phyloP scores from a whole-genome alignment of 306 rosid genomes.

The Begonia loranthoides region DNA sequence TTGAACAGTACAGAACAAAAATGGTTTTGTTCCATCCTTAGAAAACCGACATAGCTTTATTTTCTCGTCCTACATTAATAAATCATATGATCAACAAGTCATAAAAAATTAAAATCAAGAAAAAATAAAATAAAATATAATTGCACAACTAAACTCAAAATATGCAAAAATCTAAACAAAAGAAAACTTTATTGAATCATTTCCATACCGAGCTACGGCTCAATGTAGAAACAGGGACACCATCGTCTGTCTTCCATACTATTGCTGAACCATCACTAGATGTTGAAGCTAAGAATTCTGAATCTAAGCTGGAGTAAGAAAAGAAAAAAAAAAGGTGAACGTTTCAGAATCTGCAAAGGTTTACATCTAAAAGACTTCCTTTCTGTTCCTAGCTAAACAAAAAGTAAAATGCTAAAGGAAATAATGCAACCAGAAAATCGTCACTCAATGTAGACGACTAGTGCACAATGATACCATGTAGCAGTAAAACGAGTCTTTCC shows the following conservation, averaged over 20 bases:
- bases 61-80: slow-evolving; percentile 49
- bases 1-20: slow-evolving; percentile 63
- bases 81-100: too few relatives aligned
- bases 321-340: slow-evolving; percentile 3
- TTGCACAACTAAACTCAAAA: too few relatives aligned
- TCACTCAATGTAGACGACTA: too few relatives aligned
- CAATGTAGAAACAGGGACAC: slow-evolving; percentile 68
- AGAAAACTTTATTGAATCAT: slow-evolving; percentile 2
- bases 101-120: too few relatives aligned
- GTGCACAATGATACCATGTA: too few relatives aligned
- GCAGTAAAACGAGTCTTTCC: neutral
- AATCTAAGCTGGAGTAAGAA: slow-evolving; percentile 52
- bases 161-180: neutral
- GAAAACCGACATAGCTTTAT: slow-evolving; percentile 90
- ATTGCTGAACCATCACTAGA: slow-evolving; percentile 85
- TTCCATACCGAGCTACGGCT: slow-evolving; percentile 52
- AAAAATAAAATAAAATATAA: too few relatives aligned
- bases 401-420: too few relatives aligned
- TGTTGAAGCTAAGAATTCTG: slow-evolving; percentile 82
- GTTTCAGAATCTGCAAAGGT: slow-evolving; percentile 8
- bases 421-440: too few relatives aligned
- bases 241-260: slow-evolving; percentile 81
- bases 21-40: slow-evolving; percentile 93
- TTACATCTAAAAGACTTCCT: too few relatives aligned
- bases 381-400: too few relatives aligned